A percentile compares a stretch with the other conserved stretches of the same genome.
Evolutionary conservation across 73 alveolate genomes (phyloP).

Genomic region (Paramecium biaurelia): DNA sequence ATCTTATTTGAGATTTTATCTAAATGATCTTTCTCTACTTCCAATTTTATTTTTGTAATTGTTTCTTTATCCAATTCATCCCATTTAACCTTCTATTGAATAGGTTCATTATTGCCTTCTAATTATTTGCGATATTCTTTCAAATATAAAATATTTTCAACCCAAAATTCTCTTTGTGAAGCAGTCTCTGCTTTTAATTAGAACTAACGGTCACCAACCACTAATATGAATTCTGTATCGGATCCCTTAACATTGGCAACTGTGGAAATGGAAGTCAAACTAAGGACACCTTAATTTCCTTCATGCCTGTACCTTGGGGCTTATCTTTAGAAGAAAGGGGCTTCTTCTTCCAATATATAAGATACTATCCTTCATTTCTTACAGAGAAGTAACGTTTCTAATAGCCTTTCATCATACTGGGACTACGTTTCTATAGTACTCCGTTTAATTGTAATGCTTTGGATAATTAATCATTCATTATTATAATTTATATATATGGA

Average conservation of each 20-base stretch:
- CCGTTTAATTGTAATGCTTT: neutral
- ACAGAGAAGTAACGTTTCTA: neutral
- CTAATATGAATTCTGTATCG: constrained; percentile 13
- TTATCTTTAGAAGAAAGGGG: neutral
- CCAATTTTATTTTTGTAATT: neutral
- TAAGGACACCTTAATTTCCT: neutral
- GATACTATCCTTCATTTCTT: neutral
- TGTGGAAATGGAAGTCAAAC: neutral
- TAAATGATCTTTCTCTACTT: neutral
- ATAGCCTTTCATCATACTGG: neutral
- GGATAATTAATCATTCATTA: neutral
- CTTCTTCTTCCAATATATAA: neutral
- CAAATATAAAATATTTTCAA: neutral
- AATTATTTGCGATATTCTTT: neutral
- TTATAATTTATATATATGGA: neutral
- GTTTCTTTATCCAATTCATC: neutral
- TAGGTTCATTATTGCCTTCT: neutral
- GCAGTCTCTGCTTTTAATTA: constrained; percentile 6
- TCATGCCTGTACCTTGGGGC: neutral
- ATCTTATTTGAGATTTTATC: neutral
- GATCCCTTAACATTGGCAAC: neutral
- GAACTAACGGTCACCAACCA: neutral
- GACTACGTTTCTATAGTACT: neutral
- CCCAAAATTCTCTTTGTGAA: neutral
- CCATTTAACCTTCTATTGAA: neutral